Evolutionary conservation across 768 basidiomycete species (phyloP).

Genomic region (Collybiopsis luxurians): DNA sequence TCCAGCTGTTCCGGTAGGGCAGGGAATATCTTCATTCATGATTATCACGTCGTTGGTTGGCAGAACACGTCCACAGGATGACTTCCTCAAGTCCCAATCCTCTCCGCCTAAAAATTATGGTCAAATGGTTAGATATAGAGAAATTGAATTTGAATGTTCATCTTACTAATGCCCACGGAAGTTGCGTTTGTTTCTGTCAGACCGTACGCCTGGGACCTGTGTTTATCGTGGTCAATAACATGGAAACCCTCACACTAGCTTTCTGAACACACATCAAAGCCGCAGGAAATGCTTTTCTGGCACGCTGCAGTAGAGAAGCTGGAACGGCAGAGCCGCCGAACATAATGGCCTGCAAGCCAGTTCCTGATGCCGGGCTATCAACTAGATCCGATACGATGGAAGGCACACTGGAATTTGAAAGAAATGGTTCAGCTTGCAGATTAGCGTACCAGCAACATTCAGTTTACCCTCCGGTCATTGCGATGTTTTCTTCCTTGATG

Average conservation of each 20-base stretch:
- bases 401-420: background rate
- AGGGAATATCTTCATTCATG: constrained; percentile 16
- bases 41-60: constrained; percentile 35
- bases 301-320: background rate
- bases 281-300: constrained; percentile 6
- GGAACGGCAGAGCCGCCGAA: background rate
- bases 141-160: background rate
- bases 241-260: no score
- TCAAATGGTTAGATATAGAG: background rate
- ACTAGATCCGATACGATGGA: background rate
- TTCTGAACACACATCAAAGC: constrained; percentile 8
- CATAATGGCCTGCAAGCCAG: background rate
- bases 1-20: constrained; percentile 22
- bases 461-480: constrained; percentile 1
- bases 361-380: background rate
- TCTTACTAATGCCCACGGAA: constrained; percentile 6
- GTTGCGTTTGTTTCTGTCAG: constrained; percentile 11
- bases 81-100: background rate
- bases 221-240: no score
- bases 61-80: constrained; percentile 29
- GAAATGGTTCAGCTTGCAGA: background rate
- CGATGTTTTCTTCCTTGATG: constrained; percentile 1
- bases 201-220: constrained; percentile 9
- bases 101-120: background rate
- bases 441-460: background rate